Evolutionary conservation across 768 basidiomycete species (phyloP).

Genomic region (Trametes villosa): DNA sequence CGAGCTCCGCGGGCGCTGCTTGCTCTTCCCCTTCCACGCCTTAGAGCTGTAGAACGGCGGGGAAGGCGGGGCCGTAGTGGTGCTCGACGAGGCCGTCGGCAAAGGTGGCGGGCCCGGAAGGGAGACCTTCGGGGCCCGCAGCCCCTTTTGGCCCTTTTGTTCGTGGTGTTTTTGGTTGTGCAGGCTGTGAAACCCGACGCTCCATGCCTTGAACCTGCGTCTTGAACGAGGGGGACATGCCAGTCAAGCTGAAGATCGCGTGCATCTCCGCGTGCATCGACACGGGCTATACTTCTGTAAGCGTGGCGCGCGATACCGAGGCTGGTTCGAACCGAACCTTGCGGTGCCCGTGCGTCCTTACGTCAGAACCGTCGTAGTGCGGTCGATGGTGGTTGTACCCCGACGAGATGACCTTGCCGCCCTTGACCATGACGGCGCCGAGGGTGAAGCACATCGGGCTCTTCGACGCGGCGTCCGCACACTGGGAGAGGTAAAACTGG

Average conservation of each 20-base stretch:
- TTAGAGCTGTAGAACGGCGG: conserved; percentile 6
- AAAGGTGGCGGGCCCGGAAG: conserved; percentile 19
- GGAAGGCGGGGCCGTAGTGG: background rate
- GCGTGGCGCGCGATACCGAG: conserved; percentile 10
- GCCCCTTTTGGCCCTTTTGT: conserved; percentile 30
- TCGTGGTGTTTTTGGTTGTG: conserved; percentile 28
- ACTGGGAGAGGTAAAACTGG: conserved; percentile 56
- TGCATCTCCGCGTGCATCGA: conserved; percentile 69
- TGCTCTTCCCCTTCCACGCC: conserved; percentile 19
- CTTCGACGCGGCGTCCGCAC: conserved; percentile 52
- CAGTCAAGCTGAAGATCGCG: conserved; percentile 54
- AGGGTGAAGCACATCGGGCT: conserved; percentile 55
- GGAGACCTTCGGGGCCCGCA: conserved; percentile 20
- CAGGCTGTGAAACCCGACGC: conserved; percentile 33
- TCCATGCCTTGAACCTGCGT: conserved; percentile 53
- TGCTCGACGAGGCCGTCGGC: background rate
- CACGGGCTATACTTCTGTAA: conserved; percentile 32
- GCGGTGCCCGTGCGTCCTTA: conserved; percentile 42
- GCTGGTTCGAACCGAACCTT: too few species aligned
- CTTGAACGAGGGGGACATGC: conserved; percentile 56
- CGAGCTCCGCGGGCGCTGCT: conserved; percentile 3
- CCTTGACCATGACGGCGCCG: conserved; percentile 54
- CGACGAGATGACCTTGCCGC: conserved; percentile 56
- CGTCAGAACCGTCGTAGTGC: conserved; percentile 53
- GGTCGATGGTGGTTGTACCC: conserved; percentile 60